Base-by-base conservation (phyloP, 2,329 filamentous ascomycete genomes). In the Knufia petricola region DNA sequence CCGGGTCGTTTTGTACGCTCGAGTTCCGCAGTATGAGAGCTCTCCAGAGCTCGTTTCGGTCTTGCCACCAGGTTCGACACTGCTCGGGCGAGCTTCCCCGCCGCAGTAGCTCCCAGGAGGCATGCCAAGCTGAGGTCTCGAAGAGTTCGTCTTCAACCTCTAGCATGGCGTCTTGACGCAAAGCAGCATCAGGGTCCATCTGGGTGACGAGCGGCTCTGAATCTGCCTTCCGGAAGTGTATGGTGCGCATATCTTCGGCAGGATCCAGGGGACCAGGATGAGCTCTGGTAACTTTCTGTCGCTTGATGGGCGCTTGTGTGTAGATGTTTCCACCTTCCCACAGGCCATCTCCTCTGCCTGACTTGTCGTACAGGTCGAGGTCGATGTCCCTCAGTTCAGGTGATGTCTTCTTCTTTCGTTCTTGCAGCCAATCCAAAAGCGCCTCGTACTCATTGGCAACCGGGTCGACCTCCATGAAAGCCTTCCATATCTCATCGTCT, bases 251-350 rank as follows among this genome's bases (percentile, higher is more conserved):
- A n/a, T 72, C 76, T 12, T 75, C 67, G 32, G 77, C 76, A 53
- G 79, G 80, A 50, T 86, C 82, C 19, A 87, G 67, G 4, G 79
- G 71, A 51, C 79, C 76, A 30, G 76, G 76, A 72, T 78, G 82
- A 23, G 79, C 77, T 51, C 85, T 78, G 55, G 92, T 69, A 50
- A 84, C 81, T 70, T 96, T 98, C 63, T 87, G 81, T 49, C 85
- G 78, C 70, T 98, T 98, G 66, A 98, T 87, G 41, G 83, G 82
- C 50, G 86, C 81, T 54, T 88, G 85, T 0, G 92, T 95, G 63
- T 95, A 87, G 54, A 95, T 78, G 86, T 89, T 95, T 34, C 90
- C 90, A 63, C 88, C 82, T 23, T 85, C 81, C 69, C 92, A 86
- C 8, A 89, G 80, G 43, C 89, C 86, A 43, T 70, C 67, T 8